These are phyloP conservation scores for Hygrocybe coccinea DNA, from an alignment of 768 basidiomycete species.

Conservation along the genomic window DNA sequence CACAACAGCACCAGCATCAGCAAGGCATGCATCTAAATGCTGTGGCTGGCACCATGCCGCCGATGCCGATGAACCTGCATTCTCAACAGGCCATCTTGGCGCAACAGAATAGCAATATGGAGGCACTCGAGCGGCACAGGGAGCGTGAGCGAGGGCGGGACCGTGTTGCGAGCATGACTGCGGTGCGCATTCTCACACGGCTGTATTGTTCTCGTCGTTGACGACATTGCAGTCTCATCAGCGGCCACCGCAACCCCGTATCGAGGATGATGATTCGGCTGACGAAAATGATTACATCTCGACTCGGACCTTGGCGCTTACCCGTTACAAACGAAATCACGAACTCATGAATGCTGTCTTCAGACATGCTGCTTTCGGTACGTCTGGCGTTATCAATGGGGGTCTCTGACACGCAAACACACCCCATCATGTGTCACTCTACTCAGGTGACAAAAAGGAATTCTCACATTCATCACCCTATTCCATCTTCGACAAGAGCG, in stretches of 20 bases:
- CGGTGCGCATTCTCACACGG: slow-evolving; percentile 25
- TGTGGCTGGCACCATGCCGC: slow-evolving; percentile 19
- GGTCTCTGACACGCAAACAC: too few relatives aligned
- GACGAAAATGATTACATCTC: slow-evolving; percentile 71
- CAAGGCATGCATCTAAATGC: slow-evolving; percentile 22
- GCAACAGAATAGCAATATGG: slow-evolving; percentile 71
- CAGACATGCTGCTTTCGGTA: slow-evolving; percentile 66
- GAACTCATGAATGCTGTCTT: slow-evolving; percentile 84
- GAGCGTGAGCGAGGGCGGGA: slow-evolving; percentile 56
- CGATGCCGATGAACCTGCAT: slow-evolving; percentile 32
- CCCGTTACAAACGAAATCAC: slow-evolving; percentile 74
- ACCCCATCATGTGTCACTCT: too few relatives aligned
- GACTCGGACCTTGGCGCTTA: slow-evolving; percentile 63
- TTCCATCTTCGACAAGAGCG: slow-evolving; percentile 54
- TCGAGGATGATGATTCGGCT: slow-evolving; percentile 65
- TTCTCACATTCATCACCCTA: slow-evolving; percentile 43
- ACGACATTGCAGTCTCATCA: slow-evolving; percentile 4
- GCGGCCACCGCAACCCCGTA: slow-evolving; percentile 24
- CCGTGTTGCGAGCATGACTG: slow-evolving; percentile 38
- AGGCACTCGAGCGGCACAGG: slow-evolving; percentile 59
- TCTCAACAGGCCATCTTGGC: slow-evolving; percentile 58
- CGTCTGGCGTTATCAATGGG: too few relatives aligned
- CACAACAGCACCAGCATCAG: not conserved
- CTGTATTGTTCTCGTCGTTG: slow-evolving; percentile 6
- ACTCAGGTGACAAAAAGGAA: slow-evolving; percentile 42